Evolutionary conservation across 139 green algal species (phyloP).

Genomic region (Coelastrella sp.): DNA sequence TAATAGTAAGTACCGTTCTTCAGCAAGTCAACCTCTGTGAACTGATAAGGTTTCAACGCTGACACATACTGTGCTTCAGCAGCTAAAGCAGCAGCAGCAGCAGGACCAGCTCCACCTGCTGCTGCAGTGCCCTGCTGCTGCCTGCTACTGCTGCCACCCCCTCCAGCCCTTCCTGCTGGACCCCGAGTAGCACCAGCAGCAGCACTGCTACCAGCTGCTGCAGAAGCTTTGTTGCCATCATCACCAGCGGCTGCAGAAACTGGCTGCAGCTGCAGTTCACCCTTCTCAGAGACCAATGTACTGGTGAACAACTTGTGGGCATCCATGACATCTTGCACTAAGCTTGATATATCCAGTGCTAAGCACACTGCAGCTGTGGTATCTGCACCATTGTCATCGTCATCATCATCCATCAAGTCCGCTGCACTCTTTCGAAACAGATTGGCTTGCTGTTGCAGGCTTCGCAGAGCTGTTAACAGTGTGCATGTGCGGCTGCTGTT

Average conservation of each 20-base stretch:
- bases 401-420: constrained; percentile 30
- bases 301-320: constrained; percentile 18
- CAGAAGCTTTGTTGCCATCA: constrained; percentile 1
- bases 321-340: not conserved
- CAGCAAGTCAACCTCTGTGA: constrained; percentile 26
- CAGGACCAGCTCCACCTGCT: not conserved
- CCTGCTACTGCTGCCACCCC: too few relatives aligned
- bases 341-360: constrained; percentile 6
- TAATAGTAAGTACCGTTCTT: not conserved
- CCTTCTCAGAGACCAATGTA: constrained; percentile 10
- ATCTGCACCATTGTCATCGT: constrained; percentile 21
- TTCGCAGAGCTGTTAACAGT: constrained; percentile 21
- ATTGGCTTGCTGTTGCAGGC: not conserved
- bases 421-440: constrained; percentile 15
- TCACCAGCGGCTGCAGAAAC: constrained; percentile 10
- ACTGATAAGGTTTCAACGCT: constrained; percentile 12
- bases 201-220: not conserved
- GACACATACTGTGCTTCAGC: constrained; percentile 22
- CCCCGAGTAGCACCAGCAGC: not conserved
- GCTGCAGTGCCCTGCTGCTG: too few relatives aligned
- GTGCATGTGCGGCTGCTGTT: not conserved
- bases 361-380: constrained; percentile 11
- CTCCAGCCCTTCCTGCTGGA: too few relatives aligned
- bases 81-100: constrained; percentile 11
- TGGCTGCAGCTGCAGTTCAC: not conserved